phyloP scores from a whole-genome alignment of 108 stramenopile species.

The Cyclotella baltica region DNA sequence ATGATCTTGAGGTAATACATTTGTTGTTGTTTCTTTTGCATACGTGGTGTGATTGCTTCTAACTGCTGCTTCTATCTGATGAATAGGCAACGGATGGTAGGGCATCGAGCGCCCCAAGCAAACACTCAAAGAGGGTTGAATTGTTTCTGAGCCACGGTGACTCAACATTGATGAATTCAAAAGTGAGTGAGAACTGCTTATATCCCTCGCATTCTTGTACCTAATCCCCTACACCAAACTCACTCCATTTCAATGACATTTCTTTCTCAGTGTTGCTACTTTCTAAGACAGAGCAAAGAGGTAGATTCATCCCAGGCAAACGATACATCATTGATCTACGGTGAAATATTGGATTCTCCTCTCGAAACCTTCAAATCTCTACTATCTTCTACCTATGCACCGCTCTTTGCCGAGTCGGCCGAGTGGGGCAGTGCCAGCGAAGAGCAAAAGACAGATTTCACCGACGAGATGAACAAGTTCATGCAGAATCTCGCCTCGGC shows the following conservation, averaged over 20 bases:
- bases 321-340: conserved; percentile 76
- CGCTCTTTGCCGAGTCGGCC: conserved; percentile 65
- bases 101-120: conserved; percentile 1
- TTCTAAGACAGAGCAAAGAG: conserved; percentile 39
- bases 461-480: conserved; percentile 72
- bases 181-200: conserved; percentile 46
- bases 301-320: conserved; percentile 43
- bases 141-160: conserved; percentile 70
- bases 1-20: conserved; percentile 36
- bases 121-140: conserved; percentile 41
- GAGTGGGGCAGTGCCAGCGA: conserved; percentile 84
- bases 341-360: conserved; percentile 72
- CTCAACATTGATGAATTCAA: conserved; percentile 47
- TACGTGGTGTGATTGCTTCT: neutral
- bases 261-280: conserved; percentile 54
- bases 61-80: conserved; percentile 11
- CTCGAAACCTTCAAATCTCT: conserved; percentile 74
- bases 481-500: conserved; percentile 70
- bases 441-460: conserved; percentile 77
- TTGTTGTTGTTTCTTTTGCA: neutral
- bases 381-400: conserved; percentile 67
- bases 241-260: neutral
- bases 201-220: neutral
- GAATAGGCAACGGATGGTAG: conserved; percentile 9
- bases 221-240: neutral